Base-by-base conservation (phyloP, 1,284 basidiomycete genomes). In the Veloporphyrellus conicus region DNA sequence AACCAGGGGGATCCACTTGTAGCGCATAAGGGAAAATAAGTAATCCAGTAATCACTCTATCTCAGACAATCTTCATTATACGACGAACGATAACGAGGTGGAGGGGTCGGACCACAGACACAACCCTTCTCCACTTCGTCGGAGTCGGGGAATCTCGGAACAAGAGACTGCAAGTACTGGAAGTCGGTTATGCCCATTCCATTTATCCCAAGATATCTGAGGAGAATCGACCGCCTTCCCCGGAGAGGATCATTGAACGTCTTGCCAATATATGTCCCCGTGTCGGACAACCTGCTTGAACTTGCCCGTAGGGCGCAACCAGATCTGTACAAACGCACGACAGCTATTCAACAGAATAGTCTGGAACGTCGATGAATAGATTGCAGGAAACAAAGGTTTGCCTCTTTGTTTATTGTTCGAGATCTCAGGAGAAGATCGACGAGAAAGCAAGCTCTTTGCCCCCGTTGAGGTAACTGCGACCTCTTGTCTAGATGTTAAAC, bases 391-490 rank as follows among this genome's bases (percentile, higher is more conserved):
- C 18, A 52, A 55, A 23, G 39, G 47, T 20, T 52, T 48, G 40
- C 69, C 74, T 12, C 53, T 78, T 68, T 48, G 65, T 78, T 37
- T 77, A 78, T 49, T 78, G 29, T 61, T 76, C 47, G 71, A 68
- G 58, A 53, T 67, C 36, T 48, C 58, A 12, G 56, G 54, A 22
- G n/a, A n/a, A n/a, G 40, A 59, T 29, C 31, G 23, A 31, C 52
- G 47, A 23, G 54, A 50, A 34, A 41, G 29, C 25, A 41, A 41
- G 29, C 29, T 49, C 43, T 51, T 53, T 6, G n/a, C 29, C 27
- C 22, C 44, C 11, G 50, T 47, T 14, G 36, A 51, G 32, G 54
- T 57, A 34, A 37, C 32, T 45, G 8, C 31, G n/a, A 18, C 16
- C 38, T 25, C 14, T n/a, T 31, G 20, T 15, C 28, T 36, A n/a